These are phyloP conservation scores for Botrytis deweyae DNA, from an alignment of 2,329 filamentous ascomycete species.

Conservation along the genomic window DNA sequence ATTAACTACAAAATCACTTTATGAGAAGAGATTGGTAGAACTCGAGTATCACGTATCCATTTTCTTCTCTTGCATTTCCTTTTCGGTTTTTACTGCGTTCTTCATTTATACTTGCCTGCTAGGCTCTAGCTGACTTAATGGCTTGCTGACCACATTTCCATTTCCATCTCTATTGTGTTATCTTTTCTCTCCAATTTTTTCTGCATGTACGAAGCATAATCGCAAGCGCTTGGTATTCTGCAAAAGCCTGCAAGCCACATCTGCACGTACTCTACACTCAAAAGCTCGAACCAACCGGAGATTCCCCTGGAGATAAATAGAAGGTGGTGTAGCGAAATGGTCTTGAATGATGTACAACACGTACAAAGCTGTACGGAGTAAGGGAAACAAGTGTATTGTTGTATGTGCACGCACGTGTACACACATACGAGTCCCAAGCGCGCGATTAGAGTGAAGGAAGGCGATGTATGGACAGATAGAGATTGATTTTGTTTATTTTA, in stretches of 20 bases:
- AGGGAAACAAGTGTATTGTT: background rate
- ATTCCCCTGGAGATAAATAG: background rate
- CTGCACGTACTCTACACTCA: background rate
- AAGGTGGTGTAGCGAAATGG: background rate
- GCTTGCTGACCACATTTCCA: background rate
- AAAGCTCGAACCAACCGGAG: conserved; percentile 1
- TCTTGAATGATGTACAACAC: background rate
- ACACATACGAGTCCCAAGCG: conserved; percentile 3
- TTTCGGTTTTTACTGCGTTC: background rate
- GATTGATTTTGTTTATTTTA: background rate
- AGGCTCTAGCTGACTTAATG: background rate
- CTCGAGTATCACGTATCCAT: background rate
- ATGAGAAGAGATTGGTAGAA: background rate
- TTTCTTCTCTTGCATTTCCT: background rate
- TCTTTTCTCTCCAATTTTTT: background rate
- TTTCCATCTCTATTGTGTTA: background rate
- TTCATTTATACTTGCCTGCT: background rate
- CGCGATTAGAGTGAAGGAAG: conserved; percentile 1
- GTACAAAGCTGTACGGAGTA: background rate
- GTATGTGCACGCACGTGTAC: conserved; percentile 5
- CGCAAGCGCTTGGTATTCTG: background rate
- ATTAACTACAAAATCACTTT: background rate
- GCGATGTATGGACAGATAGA: background rate
- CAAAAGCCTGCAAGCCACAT: background rate
- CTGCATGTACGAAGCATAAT: background rate